Percentiles rank a stretch among this genome's conserved stretches.
These are phyloP conservation scores for Penicillium sp. DNA, from an alignment of 2,329 filamentous ascomycete genomes.

Conservation along the genomic window DNA sequence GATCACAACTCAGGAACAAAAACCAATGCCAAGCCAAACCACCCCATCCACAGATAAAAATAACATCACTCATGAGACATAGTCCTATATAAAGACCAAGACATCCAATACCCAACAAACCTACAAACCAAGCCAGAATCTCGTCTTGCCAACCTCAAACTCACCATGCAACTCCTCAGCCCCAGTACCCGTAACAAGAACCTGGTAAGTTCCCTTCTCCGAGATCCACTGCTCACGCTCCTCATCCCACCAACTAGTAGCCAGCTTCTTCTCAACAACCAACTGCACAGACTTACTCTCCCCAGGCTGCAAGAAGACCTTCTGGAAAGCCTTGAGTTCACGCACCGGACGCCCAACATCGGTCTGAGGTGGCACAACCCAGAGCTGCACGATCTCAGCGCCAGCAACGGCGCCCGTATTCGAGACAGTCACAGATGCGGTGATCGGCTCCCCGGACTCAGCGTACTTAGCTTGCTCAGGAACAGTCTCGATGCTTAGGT, in stretches of 20 bases:
- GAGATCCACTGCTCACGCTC: conserved; percentile 63
- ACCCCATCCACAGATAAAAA: conserved; percentile 2
- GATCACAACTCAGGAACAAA: too few relatives aligned
- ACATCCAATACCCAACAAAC: background rate
- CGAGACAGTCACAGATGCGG: conserved; percentile 48
- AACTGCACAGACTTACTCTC: conserved; percentile 60
- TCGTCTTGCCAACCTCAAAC: conserved; percentile 61
- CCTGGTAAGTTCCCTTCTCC: conserved; percentile 64
- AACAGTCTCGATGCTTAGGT: conserved; percentile 40
- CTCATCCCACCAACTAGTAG: conserved; percentile 70
- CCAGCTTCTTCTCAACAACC: conserved; percentile 60
- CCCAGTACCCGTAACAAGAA: conserved; percentile 60
- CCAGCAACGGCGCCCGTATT: conserved; percentile 57
- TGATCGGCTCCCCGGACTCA: conserved; percentile 47
- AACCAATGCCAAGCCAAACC: background rate
- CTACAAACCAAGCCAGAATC: conserved; percentile 66
- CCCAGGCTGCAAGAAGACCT: conserved; percentile 62
- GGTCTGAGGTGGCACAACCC: conserved; percentile 48
- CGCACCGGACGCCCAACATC: conserved; percentile 58
- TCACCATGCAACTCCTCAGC: conserved; percentile 51
- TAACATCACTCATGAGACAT: conserved; percentile 7
- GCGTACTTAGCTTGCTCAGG: conserved; percentile 39
- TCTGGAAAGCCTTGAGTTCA: conserved; percentile 65
- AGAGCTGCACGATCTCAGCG: conserved; percentile 57
- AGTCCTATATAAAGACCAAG: background rate